Evolutionary conservation across 331 rosid species (phyloP), one percentile per base, ranked within the genome.

Genomic region (Cydonia oblonga): DNA sequence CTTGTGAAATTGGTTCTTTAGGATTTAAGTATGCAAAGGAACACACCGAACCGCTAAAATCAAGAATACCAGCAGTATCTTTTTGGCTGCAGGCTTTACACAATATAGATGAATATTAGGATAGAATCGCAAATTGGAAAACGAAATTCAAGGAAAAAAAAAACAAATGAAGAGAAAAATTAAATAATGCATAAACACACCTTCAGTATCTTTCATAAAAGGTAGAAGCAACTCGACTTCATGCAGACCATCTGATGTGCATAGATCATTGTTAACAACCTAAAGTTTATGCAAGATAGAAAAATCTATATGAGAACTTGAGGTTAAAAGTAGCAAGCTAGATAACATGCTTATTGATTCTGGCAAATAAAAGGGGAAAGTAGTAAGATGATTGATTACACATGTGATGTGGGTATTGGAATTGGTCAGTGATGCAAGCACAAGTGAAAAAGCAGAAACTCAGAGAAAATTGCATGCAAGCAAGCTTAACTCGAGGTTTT

Each of bases 201-300:
- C 89, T 85, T 89, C 91, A 70, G 77, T 53, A 64, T 79, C 67
- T 62, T 81, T 84, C 74, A 79, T 30, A 76, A 89, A 85, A 65
- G 97, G 91, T 62, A 89, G 72, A 75, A 91, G 92, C 86, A 91
- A 78, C 84, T 91, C 96, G 53, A 91, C 87, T 81, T 86, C 90
- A 80, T 83, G 96, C 80, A 88, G 73, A 77, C 85, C 84, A 65
- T 86, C 90, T 0, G 81, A 76, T 26, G 83, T 73, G 75, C 86
- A 86, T 11, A 81, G 81, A 74, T 87, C 90, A 46, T 85, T 78
- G 22, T 79, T 83, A 54, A 77, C 77, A 78, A 88, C 92, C 97
- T 91, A 77, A 32, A 79, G 64, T 59, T 67, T 58, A 65, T 29
- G 75, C 53, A 79, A 77, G 66, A 71, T 70, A 54, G 29, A 57